Evolutionary conservation across 2,329 filamentous ascomycete species (phyloP), one percentile per base, ranked within the genome.

Genomic region (Fusarium pseudograminearum): DNA sequence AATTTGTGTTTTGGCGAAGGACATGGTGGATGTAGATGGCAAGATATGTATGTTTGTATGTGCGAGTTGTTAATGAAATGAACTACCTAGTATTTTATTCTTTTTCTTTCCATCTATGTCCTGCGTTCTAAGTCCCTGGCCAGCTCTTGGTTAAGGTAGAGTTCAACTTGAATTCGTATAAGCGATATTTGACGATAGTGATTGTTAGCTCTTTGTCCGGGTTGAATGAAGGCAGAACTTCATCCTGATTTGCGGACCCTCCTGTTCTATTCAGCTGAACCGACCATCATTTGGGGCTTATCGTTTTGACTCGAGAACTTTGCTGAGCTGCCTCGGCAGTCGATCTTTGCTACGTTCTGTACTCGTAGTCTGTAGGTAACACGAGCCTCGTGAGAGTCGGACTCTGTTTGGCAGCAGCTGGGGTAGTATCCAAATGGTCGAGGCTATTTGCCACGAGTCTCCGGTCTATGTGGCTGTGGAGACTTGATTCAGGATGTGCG

Each of bases 1-100:
- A 46, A 50, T 66, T 44, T 46, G 14, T 41, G n/a, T 44, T 67
- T 57, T 68, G 56, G 55, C 24, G 26, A 56, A 62, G 57, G 54
- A 57, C 26, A 54, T 45, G 44, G 52, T 31, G 53, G 59, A 41
- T 46, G 47, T 46, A 53, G 65, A 47, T 58, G 63, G 50, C 50
- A 65, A 64, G 63, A 70, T 57, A 65, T 71, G 67, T 72, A 70
- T 72, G 69, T 67, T 70, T 73, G 69, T 72, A 69, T 72, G 65
- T 74, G 69, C 72, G 70, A 65, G 68, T 45, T 68, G 70, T 70
- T 76, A 75, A 76, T 76, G 74, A 76, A 74, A 72, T 64, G 69
- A 74, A 71, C 63, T 75, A 74, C 69, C 61, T 75, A 63, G 71
- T 74, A 66, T 74, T 75, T 60, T 72, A 67, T 63, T 45, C 46